Conservation (phyloP, 345 rosid genomes). For the Corchorus olitorius region DNA sequence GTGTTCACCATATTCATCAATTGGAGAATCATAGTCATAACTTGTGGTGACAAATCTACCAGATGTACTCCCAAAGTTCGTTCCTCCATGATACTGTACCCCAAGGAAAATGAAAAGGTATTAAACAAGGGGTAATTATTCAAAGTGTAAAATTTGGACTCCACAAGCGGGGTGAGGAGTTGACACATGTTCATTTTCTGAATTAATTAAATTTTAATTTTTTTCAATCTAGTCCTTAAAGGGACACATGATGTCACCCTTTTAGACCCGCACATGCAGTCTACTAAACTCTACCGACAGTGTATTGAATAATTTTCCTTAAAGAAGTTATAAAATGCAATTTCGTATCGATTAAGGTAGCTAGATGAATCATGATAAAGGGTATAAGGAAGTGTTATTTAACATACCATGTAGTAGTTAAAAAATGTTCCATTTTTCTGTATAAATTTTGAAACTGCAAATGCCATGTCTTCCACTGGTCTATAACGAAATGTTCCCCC, state of each 20-base stretch:
- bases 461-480: constrained; percentile 89
- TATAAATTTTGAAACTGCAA: constrained; percentile 73
- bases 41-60: constrained; percentile 78
- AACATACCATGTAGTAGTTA: constrained; percentile 83
- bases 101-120: background rate
- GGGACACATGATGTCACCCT: no score
- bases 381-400: background rate
- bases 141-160: no score
- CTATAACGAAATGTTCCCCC: constrained; percentile 74
- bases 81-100: constrained; percentile 71
- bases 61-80: constrained; percentile 72
- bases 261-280: no score
- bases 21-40: constrained; percentile 76
- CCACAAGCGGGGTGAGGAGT: no score
- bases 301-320: no score
- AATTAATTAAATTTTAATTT: no score
- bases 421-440: constrained; percentile 81
- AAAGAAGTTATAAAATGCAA: background rate
- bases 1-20: constrained; percentile 70
- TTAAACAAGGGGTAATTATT: no score
- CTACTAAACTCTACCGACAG: no score
- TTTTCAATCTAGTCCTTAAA: no score
- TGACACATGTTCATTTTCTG: no score
- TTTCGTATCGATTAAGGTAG: background rate
- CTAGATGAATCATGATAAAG: background rate